Percentiles rank a stretch among this genome's conserved stretches.
Evolutionary conservation across 495 filamentous ascomycete genomes (phyloP).

Genomic region (Aspergillus nidulans): DNA sequence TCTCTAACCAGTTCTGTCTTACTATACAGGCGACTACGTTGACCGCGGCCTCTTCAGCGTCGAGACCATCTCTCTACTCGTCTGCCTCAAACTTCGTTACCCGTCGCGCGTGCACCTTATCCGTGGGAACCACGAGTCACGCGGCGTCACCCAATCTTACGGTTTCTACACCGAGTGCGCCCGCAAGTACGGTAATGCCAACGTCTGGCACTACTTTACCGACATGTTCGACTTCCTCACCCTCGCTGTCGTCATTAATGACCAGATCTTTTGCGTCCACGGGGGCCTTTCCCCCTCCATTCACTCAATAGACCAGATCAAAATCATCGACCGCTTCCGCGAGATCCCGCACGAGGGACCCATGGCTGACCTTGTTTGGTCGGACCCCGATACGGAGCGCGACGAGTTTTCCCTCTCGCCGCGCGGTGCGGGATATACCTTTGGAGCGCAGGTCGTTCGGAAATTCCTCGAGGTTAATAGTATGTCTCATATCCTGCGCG

Average conservation of each 20-base stretch:
- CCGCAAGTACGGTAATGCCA: slow-evolving; percentile 95
- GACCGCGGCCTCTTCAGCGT: slow-evolving; percentile 96
- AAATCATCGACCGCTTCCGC: slow-evolving; percentile 96
- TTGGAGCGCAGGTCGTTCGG: slow-evolving; percentile 92
- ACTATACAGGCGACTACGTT: slow-evolving; percentile 78
- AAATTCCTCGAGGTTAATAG: slow-evolving; percentile 96
- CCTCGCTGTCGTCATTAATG: slow-evolving; percentile 92
- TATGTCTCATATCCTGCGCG: slow-evolving; percentile 94
- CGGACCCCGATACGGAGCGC: slow-evolving; percentile 88
- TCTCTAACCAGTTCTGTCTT: slow-evolving; percentile 1
- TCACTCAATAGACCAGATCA: slow-evolving; percentile 98
- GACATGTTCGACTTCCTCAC: slow-evolving; percentile 99
- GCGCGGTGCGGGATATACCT: slow-evolving; percentile 92
- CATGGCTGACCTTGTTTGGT: slow-evolving; percentile 99
- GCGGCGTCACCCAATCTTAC: slow-evolving; percentile 96
- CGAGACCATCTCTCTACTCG: slow-evolving; percentile 92
- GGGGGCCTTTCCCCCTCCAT: slow-evolving; percentile 93
- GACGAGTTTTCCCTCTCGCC: slow-evolving; percentile 96
- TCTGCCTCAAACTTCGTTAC: slow-evolving; percentile 92
- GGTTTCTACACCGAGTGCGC: slow-evolving; percentile 98
- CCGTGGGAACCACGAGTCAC: slow-evolving; percentile 93
- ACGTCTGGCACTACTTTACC: slow-evolving; percentile 99
- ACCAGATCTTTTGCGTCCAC: slow-evolving; percentile 98
- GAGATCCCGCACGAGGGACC: slow-evolving; percentile 98
- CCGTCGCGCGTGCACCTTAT: slow-evolving; percentile 89